Base-by-base conservation (phyloP, 2,329 filamentous ascomycete genomes). In the Biscogniauxia sp. region DNA sequence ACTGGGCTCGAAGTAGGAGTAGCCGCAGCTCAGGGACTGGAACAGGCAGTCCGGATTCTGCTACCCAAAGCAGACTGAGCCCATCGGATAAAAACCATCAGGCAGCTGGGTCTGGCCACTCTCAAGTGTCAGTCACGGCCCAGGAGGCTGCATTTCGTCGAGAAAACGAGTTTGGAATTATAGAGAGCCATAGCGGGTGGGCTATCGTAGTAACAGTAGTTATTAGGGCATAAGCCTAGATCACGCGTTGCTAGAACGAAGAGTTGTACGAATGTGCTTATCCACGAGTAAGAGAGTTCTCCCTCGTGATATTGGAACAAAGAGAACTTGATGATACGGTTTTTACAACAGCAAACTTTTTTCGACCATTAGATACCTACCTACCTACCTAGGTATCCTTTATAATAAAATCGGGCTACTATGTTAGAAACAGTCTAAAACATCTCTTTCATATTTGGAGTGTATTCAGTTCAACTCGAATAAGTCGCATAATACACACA, bases 121-220 rank as follows among this genome's bases (percentile, higher is more conserved):
- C 78, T 0, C 71, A 64, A 4, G 81, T 84, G 76, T 70, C 66
- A 2, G 77, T 78, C 2, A 70, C 69, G 25, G 77, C 79, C 0
- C 76, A 84, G 54, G 78, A 83, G 64, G 76, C 83, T 1, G 79
- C 80, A 0, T 84, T 85, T 59, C 69, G 82, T n/a, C 69, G 69
- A 53, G 77, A 83, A 69, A 85, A 82, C 20, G 79, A 78, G 15
- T 74, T 85, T 67, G 82, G 82, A 0, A 70, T 85, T 1, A 81
- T 78, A 76, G 82, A 85, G 68, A 81, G 79, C 32, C 72, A 73
- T 62, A 77, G 75, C 1, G 83, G 82, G 1, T 84, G 78, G 75
- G 82, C 77, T 0, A 72, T 85, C 28, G 78, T 83, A 15, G 74
- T 83, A 1, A 73, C 69, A 0, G 72, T 84, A 2, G 58, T 65